Evolutionary conservation across 768 basidiomycete species (phyloP).

Genomic region (Pulveroboletus ravenelii): DNA sequence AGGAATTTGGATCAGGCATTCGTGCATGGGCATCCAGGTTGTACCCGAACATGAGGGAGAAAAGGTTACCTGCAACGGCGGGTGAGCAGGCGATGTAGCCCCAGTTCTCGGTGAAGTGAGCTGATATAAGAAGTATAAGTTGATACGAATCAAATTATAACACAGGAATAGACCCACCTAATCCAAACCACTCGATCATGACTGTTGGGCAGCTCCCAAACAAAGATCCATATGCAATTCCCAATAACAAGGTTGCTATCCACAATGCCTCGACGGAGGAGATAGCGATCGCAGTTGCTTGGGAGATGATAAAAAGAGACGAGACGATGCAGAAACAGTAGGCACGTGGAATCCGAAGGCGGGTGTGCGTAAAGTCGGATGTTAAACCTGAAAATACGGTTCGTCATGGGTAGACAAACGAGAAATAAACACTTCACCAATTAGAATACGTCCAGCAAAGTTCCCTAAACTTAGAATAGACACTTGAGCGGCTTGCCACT

Average conservation of each 20-base stretch:
- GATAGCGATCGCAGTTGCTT: conserved; percentile 52
- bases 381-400: conserved; percentile 46
- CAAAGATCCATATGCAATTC: conserved; percentile 60
- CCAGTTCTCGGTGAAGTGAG: conserved; percentile 83
- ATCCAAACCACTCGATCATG: conserved; percentile 84
- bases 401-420: background rate
- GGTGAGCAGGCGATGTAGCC: conserved; percentile 74
- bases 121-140: conserved; percentile 26
- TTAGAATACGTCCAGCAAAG: conserved; percentile 69
- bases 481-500: conserved; percentile 83
- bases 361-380: conserved; percentile 60
- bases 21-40: conserved; percentile 71
- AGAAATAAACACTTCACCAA: conserved; percentile 42
- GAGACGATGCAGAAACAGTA: conserved; percentile 68
- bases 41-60: conserved; percentile 75
- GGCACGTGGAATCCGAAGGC: conserved; percentile 57
- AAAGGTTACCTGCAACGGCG: conserved; percentile 71
- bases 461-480: conserved; percentile 79
- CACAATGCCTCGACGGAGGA: conserved; percentile 62
- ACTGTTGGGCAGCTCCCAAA: conserved; percentile 74
- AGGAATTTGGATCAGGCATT: background rate
- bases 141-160: background rate
- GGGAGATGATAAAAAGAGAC: conserved; percentile 64
- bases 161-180: conserved; percentile 47
- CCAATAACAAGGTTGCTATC: conserved; percentile 35